Evolutionary conservation across 2,329 filamentous ascomycete species (phyloP).

Genomic region (Cladophialophora exuberans): DNA sequence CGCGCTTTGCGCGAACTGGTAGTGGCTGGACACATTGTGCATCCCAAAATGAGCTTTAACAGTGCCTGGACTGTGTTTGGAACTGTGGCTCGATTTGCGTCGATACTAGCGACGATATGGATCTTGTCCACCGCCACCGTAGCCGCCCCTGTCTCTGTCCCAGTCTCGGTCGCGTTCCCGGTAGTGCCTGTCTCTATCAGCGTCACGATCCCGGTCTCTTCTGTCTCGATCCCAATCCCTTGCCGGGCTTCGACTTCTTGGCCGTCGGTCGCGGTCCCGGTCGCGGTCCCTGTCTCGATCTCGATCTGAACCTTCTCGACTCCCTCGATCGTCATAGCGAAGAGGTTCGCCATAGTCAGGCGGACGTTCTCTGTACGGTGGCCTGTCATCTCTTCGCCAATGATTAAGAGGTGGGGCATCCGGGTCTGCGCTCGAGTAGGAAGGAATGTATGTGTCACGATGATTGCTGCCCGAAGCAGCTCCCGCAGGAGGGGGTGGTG

Average conservation of each 20-base stretch:
- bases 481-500: background rate
- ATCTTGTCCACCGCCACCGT: conserved; percentile 17
- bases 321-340: conserved; percentile 22
- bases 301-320: background rate
- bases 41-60: background rate
- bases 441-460: conserved; percentile 34
- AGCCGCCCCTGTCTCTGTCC: conserved; percentile 18
- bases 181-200: conserved; percentile 17
- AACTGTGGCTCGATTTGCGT: background rate
- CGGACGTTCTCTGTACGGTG: conserved; percentile 17
- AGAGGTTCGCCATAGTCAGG: conserved; percentile 25
- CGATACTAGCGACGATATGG: conserved; percentile 17
- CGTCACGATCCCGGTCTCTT: conserved; percentile 26
- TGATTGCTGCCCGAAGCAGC: conserved; percentile 10
- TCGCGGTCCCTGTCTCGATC: conserved; percentile 24
- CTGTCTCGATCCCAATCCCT: conserved; percentile 27
- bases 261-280: conserved; percentile 23
- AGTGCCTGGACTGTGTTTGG: background rate
- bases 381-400: conserved; percentile 22
- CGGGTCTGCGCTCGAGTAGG: conserved; percentile 33
- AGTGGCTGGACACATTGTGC: background rate
- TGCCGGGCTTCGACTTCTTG: conserved; percentile 28
- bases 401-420: conserved; percentile 11
- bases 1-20: background rate
- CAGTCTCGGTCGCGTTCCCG: conserved; percentile 15